Percentiles rank a stretch among this genome's conserved stretches.
These are phyloP conservation scores for Solanum acaule DNA, from an alignment of 257 asterid genomes.

Conservation along the genomic window DNA sequence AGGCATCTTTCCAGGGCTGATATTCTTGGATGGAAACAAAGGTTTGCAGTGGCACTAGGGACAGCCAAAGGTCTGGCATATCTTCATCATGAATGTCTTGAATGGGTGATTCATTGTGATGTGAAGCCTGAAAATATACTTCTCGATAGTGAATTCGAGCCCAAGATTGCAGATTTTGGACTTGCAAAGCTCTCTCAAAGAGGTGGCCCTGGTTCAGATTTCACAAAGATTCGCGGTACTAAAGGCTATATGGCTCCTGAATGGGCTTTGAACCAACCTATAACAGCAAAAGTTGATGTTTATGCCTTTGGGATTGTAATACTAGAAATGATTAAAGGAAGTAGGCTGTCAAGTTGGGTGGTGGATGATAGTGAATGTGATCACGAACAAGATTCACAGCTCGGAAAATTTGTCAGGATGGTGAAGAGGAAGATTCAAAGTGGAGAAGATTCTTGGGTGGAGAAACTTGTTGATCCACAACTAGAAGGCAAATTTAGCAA, in stretches of 20 bases:
- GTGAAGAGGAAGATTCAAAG: constrained; percentile 9
- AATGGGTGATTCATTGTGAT: constrained; percentile 42
- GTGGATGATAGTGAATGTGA: constrained; percentile 8
- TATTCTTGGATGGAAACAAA: constrained; percentile 20
- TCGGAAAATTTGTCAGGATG: constrained; percentile 17
- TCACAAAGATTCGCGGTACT: constrained; percentile 26
- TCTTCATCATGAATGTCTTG: constrained; percentile 34
- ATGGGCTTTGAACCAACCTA: constrained; percentile 27
- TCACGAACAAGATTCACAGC: constrained; percentile 14
- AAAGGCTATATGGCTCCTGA: constrained; percentile 40
- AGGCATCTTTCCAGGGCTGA: constrained; percentile 7
- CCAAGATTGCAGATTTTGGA: constrained; percentile 42
- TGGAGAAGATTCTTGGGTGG: constrained; percentile 32
- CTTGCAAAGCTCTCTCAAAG: constrained; percentile 26
- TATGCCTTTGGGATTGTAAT: constrained; percentile 31
- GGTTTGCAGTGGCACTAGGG: constrained; percentile 27
- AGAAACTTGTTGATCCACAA: constrained; percentile 45
- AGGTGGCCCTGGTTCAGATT: constrained; percentile 10
- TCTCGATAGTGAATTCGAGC: constrained; percentile 10
- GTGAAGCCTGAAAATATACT: constrained; percentile 34
- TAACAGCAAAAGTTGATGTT: constrained; percentile 36
- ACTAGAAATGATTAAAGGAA: constrained; percentile 39
- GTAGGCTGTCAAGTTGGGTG: constrained; percentile 41
- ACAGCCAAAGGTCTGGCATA: constrained; percentile 29
- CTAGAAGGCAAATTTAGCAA: constrained; percentile 39